Percentiles rank a stretch among this genome's conserved stretches.
Conservation (phyloP, 352 stramenopile species). For the Pythium scleroteichum region DNA sequence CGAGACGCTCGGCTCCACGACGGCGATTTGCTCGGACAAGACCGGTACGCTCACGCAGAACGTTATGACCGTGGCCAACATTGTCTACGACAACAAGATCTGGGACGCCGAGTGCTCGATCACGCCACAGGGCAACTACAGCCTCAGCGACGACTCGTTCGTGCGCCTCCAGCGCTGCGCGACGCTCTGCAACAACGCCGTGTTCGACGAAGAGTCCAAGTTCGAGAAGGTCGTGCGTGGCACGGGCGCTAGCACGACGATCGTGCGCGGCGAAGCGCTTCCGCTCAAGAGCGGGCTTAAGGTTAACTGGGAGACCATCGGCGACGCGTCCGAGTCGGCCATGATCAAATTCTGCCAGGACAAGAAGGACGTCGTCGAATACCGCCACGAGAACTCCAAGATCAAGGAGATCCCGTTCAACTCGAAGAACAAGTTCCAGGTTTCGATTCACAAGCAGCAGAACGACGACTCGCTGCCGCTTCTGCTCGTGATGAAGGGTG, state of each 20-base stretch:
- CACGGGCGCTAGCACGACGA: slow-evolving; percentile 9
- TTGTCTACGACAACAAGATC: slow-evolving; percentile 73
- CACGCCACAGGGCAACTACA: slow-evolving; percentile 64
- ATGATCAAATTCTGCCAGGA: slow-evolving; percentile 45
- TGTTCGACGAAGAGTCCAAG: slow-evolving; percentile 85
- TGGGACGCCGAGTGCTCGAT: slow-evolving; percentile 79
- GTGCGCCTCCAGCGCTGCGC: slow-evolving; percentile 77
- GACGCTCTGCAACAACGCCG: slow-evolving; percentile 90
- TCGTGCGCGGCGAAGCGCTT: slow-evolving; percentile 30
- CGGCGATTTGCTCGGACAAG: slow-evolving; percentile 93
- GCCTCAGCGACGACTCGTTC: slow-evolving; percentile 47
- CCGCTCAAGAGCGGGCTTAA: slow-evolving; percentile 37
- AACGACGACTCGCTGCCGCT: slow-evolving; percentile 27
- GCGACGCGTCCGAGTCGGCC: slow-evolving; percentile 40
- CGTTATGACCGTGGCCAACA: slow-evolving; percentile 87
- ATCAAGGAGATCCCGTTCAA: slow-evolving; percentile 52
- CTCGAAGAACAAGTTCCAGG: slow-evolving; percentile 48
- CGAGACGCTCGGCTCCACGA: slow-evolving; percentile 92
- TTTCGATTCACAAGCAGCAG: slow-evolving; percentile 42
- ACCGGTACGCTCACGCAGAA: slow-evolving; percentile 89
- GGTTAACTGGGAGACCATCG: slow-evolving; percentile 45
- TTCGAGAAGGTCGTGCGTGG: slow-evolving; percentile 38
- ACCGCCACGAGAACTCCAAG: slow-evolving; percentile 32
- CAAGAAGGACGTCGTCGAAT: slow-evolving; percentile 35
- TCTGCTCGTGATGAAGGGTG: slow-evolving; percentile 86